Evolutionary conservation across 2,329 filamentous ascomycete genomes (phyloP), one percentile per base, ranked within the genome.

Genomic region (Trichoderma guizhouense): DNA sequence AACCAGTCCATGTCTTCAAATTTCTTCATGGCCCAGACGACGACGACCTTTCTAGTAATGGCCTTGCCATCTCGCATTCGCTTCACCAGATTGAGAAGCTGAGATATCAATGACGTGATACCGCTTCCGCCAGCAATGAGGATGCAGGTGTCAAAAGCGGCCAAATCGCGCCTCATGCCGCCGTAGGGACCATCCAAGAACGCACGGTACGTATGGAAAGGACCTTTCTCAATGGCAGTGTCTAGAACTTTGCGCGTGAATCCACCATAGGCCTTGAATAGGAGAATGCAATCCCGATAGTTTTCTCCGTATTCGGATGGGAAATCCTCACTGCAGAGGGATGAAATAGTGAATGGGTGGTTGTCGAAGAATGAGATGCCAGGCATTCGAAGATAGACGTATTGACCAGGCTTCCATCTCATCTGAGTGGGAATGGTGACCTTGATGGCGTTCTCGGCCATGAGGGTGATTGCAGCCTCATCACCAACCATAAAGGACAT

Each of bases 1-100:
- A 98, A 98, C 95, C 95, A 98, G 79, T 98, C 94, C 90, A 98
- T 94, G 1, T 94, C 93, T 81, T 98, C 95, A 15, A 96, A 90
- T 71, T 93, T 90, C 82, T 96, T 97, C 75, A 98, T 85, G 6
- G 95, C 91, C 95, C 95, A 98, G n/a, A 98, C 89, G 1, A 98
- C 93, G 18, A 96, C 92, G 6, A 98, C 92, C 74, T 92, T 93
- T 79, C 92, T 93, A 2, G 95, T 98, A 58, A 97, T 93, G 39
- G 95, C 95, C 81, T 97, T 97, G 64, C 94, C 93, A 78, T 97
- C 95, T 72, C 94, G 91, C 92, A 98, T 97, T 72, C 94, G 91
- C 83, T 97, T 98, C 83, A 98, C 97, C n/a, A 98, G 85, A 75
- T 97, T 93, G 26, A 98, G 86, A 3, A 98, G 85, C 79, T 98